These are phyloP conservation scores for Colletotrichum salicis DNA, from an alignment of 2,329 filamentous ascomycete species.

Conservation along the genomic window DNA sequence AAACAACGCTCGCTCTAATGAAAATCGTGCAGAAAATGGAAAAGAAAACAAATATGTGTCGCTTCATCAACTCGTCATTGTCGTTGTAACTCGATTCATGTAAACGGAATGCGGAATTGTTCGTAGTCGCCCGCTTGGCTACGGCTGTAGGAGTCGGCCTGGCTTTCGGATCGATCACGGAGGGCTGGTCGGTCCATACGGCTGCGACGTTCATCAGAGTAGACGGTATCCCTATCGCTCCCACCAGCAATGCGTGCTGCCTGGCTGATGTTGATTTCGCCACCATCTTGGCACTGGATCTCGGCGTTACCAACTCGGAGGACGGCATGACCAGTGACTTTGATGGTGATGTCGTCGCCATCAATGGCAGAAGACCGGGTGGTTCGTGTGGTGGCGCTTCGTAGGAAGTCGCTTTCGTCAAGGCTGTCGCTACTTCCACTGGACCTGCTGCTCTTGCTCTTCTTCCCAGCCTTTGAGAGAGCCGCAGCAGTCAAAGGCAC, in stretches of 20 bases:
- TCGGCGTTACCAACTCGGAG: constrained; percentile 67
- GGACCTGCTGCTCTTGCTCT: constrained; percentile 63
- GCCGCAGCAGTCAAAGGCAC: constrained; percentile 66
- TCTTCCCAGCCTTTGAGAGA: constrained; percentile 61
- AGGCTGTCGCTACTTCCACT: constrained; percentile 69
- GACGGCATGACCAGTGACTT: constrained; percentile 65
- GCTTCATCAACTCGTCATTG: constrained; percentile 35
- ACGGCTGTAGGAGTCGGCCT: constrained; percentile 57
- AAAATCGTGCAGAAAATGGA: constrained; percentile 37
- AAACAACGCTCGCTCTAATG: constrained; percentile 36
- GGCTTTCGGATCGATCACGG: constrained; percentile 60
- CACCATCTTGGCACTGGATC: constrained; percentile 68
- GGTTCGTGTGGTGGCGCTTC: constrained; percentile 70
- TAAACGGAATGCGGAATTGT: constrained; percentile 34
- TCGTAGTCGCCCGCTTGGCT: constrained; percentile 37
- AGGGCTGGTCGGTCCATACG: constrained; percentile 57
- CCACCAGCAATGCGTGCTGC: constrained; percentile 53
- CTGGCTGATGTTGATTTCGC: constrained; percentile 67
- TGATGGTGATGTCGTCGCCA: constrained; percentile 69
- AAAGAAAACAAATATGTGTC: constrained; percentile 34
- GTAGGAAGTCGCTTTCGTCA: constrained; percentile 72
- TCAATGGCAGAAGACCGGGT: constrained; percentile 61
- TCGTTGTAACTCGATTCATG: constrained; percentile 19
- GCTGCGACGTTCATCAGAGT: constrained; percentile 59
- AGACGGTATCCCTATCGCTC: constrained; percentile 63